These are phyloP conservation scores for Penicillium occitanis DNA, from an alignment of 2,329 filamentous ascomycete genomes.

Conservation along the genomic window DNA sequence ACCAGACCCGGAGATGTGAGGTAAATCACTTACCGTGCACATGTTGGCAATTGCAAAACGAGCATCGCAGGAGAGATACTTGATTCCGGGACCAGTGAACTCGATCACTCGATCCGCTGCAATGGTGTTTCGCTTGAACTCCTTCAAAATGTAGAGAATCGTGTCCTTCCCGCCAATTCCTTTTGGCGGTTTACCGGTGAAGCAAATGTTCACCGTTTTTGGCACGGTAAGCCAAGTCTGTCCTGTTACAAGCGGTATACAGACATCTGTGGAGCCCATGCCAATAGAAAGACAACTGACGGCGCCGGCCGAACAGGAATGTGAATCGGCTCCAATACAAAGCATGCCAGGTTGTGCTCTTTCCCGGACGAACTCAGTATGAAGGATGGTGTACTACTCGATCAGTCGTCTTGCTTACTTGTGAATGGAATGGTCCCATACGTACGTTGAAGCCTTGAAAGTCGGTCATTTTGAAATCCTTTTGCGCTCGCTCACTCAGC, in stretches of 20 bases:
- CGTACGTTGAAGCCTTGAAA: slow-evolving; percentile 40
- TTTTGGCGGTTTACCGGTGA: slow-evolving; percentile 36
- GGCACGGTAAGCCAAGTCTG: slow-evolving; percentile 51
- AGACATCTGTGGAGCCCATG: slow-evolving; percentile 48
- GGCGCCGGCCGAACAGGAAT: slow-evolving; percentile 48
- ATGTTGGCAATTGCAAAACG: slow-evolving; percentile 51
- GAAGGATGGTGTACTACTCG: slow-evolving; percentile 43
- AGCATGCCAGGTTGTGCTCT: slow-evolving; percentile 48
- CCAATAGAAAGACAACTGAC: slow-evolving; percentile 46
- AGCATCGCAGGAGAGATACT: slow-evolving; percentile 43
- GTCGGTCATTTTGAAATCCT: slow-evolving; percentile 48
- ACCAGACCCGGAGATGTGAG: neutral
- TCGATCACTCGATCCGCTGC: slow-evolving; percentile 49
- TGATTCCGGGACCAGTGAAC: slow-evolving; percentile 44
- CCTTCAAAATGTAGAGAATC: slow-evolving; percentile 46
- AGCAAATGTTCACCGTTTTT: slow-evolving; percentile 43
- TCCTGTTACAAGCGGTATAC: slow-evolving; percentile 47
- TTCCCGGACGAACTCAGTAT: slow-evolving; percentile 49
- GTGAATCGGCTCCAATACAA: slow-evolving; percentile 48
- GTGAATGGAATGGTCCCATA: neutral
- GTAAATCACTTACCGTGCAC: slow-evolving; percentile 33
- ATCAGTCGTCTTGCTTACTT: neutral
- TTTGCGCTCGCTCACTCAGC: slow-evolving; percentile 36
- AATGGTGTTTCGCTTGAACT: slow-evolving; percentile 49
- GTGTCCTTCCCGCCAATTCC: slow-evolving; percentile 50